Percentiles rank a stretch among this genome's conserved stretches.
Evolutionary conservation across 2,329 filamentous ascomycete genomes (phyloP).

Genomic region (Pseudocercospora musae): DNA sequence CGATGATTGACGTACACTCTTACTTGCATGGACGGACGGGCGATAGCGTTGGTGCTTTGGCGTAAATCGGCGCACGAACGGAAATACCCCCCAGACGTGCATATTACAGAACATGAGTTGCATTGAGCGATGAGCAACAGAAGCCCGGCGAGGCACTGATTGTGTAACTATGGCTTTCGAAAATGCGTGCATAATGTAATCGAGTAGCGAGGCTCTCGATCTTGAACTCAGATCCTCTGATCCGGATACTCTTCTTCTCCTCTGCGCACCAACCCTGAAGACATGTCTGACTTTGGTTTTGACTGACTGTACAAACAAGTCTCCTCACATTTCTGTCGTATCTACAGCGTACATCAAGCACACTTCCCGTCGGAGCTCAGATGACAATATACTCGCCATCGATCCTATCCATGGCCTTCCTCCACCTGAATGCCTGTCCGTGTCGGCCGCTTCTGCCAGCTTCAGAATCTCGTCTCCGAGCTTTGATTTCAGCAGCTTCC

Average conservation of each 20-base stretch:
- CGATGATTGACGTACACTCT: conserved; percentile 5
- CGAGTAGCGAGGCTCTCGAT: conserved; percentile 1
- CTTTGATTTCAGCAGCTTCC: conserved; percentile 28
- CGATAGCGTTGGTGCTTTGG: conserved; percentile 21
- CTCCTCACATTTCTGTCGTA: background rate
- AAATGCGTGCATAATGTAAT: conserved; percentile 15
- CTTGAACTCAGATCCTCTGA: background rate
- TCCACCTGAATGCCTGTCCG: conserved; percentile 47
- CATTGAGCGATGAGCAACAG: conserved; percentile 17
- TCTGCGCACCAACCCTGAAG: background rate
- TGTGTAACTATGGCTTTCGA: conserved; percentile 15
- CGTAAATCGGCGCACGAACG: conserved; percentile 18
- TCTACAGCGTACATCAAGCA: conserved; percentile 1
- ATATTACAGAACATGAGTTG: conserved; percentile 8
- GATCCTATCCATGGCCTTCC: conserved; percentile 49
- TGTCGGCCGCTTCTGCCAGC: conserved; percentile 25
- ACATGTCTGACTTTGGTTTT: background rate
- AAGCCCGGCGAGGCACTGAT: conserved; percentile 13
- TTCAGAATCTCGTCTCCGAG: conserved; percentile 28
- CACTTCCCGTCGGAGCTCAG: conserved; percentile 29
- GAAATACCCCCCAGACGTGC: conserved; percentile 24
- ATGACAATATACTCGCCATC: conserved; percentile 54
- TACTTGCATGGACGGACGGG: conserved; percentile 13
- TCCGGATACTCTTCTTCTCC: background rate
- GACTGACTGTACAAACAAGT: background rate